Conservation (phyloP, 1,139 yeast species). For the Tardiomyces blankii region DNA sequence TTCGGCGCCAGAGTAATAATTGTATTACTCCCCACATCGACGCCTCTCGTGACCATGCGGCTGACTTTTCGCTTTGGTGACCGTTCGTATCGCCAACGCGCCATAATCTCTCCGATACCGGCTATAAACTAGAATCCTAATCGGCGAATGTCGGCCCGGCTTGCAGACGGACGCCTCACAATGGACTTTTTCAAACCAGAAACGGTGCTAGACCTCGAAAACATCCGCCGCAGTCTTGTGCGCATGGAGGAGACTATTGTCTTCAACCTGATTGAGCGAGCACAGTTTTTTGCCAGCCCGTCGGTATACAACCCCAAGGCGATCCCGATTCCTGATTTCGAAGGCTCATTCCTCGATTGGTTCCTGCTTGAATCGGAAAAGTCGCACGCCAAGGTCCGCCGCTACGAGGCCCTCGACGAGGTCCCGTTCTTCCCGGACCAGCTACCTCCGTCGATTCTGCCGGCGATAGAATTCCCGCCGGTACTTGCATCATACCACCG, state of each 20-base stretch:
- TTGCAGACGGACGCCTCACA: too few relatives aligned
- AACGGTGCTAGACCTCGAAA: slow-evolving; percentile 66
- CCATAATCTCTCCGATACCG: too few relatives aligned
- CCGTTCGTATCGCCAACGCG: too few relatives aligned
- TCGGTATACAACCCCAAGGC: slow-evolving; percentile 57
- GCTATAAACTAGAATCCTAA: too few relatives aligned
- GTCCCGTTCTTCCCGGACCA: slow-evolving; percentile 76
- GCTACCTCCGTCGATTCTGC: slow-evolving; percentile 59
- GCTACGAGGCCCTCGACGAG: slow-evolving; percentile 94
- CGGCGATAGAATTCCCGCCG: slow-evolving; percentile 68
- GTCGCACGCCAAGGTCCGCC: slow-evolving; percentile 72
- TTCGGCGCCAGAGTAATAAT: too few relatives aligned
- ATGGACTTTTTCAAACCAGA: slow-evolving; percentile 87
- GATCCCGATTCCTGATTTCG: slow-evolving; percentile 52
- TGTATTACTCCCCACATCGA: too few relatives aligned
- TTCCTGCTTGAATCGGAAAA: slow-evolving; percentile 63
- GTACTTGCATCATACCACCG: slow-evolving; percentile 63
- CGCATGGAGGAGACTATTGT: slow-evolving; percentile 96
- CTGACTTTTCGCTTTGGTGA: too few relatives aligned
- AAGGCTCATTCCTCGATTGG: slow-evolving; percentile 86
- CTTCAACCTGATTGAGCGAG: slow-evolving; percentile 83
- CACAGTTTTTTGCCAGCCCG: slow-evolving; percentile 72
- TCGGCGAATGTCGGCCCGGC: too few relatives aligned
- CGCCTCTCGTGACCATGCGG: too few relatives aligned
- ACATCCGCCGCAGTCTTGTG: slow-evolving; percentile 74